Conservation (phyloP, 2,329 filamentous ascomycete species). For the Ramularia endophylla region DNA sequence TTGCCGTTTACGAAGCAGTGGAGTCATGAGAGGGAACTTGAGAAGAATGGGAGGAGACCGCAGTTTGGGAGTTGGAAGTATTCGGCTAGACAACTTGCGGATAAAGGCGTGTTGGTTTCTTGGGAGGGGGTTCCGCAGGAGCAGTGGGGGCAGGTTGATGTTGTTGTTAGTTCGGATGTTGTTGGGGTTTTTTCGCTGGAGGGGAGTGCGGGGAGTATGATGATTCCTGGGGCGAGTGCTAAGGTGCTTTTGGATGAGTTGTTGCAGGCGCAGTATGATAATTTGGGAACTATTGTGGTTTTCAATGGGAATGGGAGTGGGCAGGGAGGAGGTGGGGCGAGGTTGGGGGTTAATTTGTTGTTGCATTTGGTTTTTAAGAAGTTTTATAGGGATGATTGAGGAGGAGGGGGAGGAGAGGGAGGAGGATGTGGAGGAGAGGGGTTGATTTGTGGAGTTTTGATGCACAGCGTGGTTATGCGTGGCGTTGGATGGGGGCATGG, state of each 20-base stretch:
- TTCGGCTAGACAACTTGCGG: conserved; percentile 76
- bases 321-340: conserved; percentile 45
- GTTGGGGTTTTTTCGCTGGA: conserved; percentile 93
- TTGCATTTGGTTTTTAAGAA: conserved; percentile 98
- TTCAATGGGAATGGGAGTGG: conserved; percentile 59
- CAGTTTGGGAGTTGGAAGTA: conserved; percentile 99
- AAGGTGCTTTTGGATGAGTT: conserved; percentile 87
- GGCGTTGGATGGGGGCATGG: too few relatives aligned
- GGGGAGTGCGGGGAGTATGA: conserved; percentile 84
- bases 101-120: conserved; percentile 90
- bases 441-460: too few relatives aligned
- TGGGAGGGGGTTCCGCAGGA: conserved; percentile 78
- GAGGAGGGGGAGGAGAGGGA: background rate
- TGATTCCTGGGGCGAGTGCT: conserved; percentile 89
- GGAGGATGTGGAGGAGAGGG: too few relatives aligned
- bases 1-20: conserved; percentile 98
- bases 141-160: conserved; percentile 86
- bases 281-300: conserved; percentile 90
- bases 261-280: conserved; percentile 94
- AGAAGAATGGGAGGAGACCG: conserved; percentile 84
- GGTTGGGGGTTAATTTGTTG: conserved; percentile 93
- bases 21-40: conserved; percentile 94
- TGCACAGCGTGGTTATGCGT: too few relatives aligned
- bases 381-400: conserved; percentile 62
- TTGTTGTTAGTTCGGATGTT: conserved; percentile 83